Evolutionary conservation across 1,139 yeast species (phyloP), one percentile per base, ranked within the genome.

Genomic region (Magnusiomyces paraingens): DNA sequence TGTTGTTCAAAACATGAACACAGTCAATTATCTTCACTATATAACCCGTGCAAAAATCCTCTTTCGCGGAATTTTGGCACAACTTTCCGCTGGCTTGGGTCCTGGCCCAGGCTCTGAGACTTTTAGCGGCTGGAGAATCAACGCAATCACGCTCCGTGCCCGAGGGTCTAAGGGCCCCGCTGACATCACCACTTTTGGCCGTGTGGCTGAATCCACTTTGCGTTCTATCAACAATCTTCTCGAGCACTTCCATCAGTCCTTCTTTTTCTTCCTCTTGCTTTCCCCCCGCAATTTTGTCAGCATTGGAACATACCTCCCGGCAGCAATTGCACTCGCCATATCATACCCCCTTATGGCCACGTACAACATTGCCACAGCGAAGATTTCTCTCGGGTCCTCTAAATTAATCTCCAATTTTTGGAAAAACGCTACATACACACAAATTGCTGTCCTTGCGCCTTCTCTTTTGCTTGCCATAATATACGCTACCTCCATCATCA

Each of bases 211-310:
- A 68, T 88, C 94, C 1, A 75, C 87, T 15, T 83, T 91, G 66
- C 79, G 99, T 59, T 84, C 96, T 0, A 88, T 94, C 46, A 94
- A 94, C 71, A 94, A 94, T 68, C 75, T 94, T 62, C 74, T 93
- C 55, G 99, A 94, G 68, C 95, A 91, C 67, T 93, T 93, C 69
- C 99, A 94, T 68, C 99, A 94, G 68, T 89, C 97, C 1, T 94
- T 90, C 67, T 94, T 94, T 75, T 94, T 91, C 66, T 94, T 91
- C 71, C 76, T 93, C 63, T 71, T 94, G 71, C 71, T 94, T 55
- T 80, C 91, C 0, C 94, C 98, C 12, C 74, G 77, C 57, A 71
- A 79, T 57, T 94, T 94, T 72, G 95, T 93, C 15, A 88, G 96
- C 2, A 91, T 94, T 61, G 98, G 96, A 1, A 89, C 95, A 18